A percentile compares a stretch with the other conserved stretches of the same genome.
These are phyloP conservation scores for Xylaria longipes DNA, from an alignment of 495 filamentous ascomycete genomes.

Conservation along the genomic window DNA sequence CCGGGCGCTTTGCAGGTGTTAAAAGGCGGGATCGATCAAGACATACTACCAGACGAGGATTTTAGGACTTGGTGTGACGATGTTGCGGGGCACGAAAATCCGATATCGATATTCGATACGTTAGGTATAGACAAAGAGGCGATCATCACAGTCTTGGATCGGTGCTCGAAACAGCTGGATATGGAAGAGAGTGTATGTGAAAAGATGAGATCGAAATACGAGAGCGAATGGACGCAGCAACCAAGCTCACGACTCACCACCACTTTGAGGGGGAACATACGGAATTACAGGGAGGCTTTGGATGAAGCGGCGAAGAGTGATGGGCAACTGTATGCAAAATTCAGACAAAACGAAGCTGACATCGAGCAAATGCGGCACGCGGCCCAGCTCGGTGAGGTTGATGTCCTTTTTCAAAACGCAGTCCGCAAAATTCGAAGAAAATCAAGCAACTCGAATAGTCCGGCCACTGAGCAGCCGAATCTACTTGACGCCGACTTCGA, in stretches of 20 bases:
- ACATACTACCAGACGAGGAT: constrained; percentile 85
- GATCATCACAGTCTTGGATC: constrained; percentile 73
- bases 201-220: constrained; percentile 99
- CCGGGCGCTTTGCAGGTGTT: constrained; percentile 88
- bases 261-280: constrained; percentile 84
- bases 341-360: constrained; percentile 81
- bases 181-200: constrained; percentile 98
- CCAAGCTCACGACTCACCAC: constrained; percentile 88
- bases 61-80: constrained; percentile 94
- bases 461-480: constrained; percentile 70
- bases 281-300: constrained; percentile 83
- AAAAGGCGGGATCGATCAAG: constrained; percentile 92
- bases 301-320: constrained; percentile 91
- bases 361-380: constrained; percentile 96
- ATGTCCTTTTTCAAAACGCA: constrained; percentile 86
- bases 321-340: constrained; percentile 79
- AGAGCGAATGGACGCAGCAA: constrained; percentile 94
- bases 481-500: constrained; percentile 91
- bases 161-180: constrained; percentile 84
- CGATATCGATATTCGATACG: constrained; percentile 72
- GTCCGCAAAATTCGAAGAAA: constrained; percentile 68
- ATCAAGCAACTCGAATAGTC: constrained; percentile 61
- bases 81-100: constrained; percentile 80
- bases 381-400: constrained; percentile 85
- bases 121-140: constrained; percentile 77